Conservation (phyloP, 768 basidiomycete genomes). For the Calvatia gigantea region DNA sequence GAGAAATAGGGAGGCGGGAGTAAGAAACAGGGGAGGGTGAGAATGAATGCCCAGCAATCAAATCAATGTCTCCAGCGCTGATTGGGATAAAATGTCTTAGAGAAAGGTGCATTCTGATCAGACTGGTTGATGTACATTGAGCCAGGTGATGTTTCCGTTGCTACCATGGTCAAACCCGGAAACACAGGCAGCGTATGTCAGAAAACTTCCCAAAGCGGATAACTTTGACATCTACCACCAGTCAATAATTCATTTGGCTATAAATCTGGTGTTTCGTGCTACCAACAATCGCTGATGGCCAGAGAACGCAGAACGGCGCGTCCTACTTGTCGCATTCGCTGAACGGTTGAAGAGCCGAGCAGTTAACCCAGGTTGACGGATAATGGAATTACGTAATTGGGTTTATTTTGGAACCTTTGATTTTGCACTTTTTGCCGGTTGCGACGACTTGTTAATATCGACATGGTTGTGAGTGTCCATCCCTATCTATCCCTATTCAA, state of each 20-base stretch:
- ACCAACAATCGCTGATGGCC: background rate
- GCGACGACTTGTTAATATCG: too few relatives aligned
- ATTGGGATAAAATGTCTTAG: background rate
- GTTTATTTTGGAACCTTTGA: slow-evolving; percentile 8
- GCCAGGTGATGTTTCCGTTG: background rate
- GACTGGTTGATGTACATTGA: too few relatives aligned
- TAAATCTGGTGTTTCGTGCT: background rate
- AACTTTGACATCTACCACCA: background rate
- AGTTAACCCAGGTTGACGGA: background rate
- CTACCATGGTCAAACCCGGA: slow-evolving; percentile 6
- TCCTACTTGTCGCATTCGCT: too few relatives aligned
- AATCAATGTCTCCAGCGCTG: background rate
- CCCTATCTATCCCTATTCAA: background rate
- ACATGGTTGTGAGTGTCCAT: slow-evolving; percentile 26
- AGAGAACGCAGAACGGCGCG: background rate
- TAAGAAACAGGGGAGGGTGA: background rate
- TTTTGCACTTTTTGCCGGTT: slow-evolving; percentile 19
- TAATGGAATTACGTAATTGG: background rate
- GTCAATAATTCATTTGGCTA: background rate
- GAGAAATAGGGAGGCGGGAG: background rate
- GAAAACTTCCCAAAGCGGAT: background rate
- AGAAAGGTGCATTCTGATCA: too few relatives aligned
- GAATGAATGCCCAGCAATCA: background rate
- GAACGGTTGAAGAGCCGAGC: background rate
- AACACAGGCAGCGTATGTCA: slow-evolving; percentile 3